Percentiles rank a stretch among this genome's conserved stretches.
These are phyloP conservation scores for Pulveroboletus sp. DNA, from an alignment of 768 basidiomycete species.

Conservation along the genomic window DNA sequence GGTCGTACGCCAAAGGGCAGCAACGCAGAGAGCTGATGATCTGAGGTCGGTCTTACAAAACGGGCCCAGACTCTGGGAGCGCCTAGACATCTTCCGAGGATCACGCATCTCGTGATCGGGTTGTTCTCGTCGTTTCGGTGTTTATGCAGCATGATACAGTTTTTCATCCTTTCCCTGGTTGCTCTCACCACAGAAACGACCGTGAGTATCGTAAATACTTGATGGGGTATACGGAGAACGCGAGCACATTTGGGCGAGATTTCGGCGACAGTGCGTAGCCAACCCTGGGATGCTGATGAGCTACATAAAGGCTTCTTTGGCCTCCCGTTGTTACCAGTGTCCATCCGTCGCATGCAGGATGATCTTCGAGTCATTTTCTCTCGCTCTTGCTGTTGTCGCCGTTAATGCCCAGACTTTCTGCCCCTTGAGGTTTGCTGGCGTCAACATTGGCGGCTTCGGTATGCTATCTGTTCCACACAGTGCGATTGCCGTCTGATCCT, in stretches of 20 bases:
- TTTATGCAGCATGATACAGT: too few species aligned
- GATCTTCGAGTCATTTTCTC: constrained; percentile 15
- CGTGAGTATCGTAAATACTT: not conserved
- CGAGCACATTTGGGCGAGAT: not conserved
- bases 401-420: constrained; percentile 16
- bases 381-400: constrained; percentile 9
- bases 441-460: constrained; percentile 54
- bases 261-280: not conserved
- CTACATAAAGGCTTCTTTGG: constrained; percentile 9
- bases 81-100: not conserved
- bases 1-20: too few species aligned
- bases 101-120: not conserved
- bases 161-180: not conserved
- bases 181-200: not conserved
- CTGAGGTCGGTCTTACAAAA: too few species aligned
- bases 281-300: not conserved
- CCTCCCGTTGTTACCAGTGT: not conserved
- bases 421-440: constrained; percentile 37
- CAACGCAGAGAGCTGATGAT: too few species aligned
- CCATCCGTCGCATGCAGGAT: constrained; percentile 8
- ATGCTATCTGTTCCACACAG: not conserved
- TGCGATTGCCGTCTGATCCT: not conserved
- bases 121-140: not conserved
- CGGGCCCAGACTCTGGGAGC: too few species aligned
- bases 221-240: not conserved